Evolutionary conservation across 192 early-diverging fungal genomes (phyloP), one percentile per base, ranked within the genome.

Genomic region (Thamnidium elegans): DNA sequence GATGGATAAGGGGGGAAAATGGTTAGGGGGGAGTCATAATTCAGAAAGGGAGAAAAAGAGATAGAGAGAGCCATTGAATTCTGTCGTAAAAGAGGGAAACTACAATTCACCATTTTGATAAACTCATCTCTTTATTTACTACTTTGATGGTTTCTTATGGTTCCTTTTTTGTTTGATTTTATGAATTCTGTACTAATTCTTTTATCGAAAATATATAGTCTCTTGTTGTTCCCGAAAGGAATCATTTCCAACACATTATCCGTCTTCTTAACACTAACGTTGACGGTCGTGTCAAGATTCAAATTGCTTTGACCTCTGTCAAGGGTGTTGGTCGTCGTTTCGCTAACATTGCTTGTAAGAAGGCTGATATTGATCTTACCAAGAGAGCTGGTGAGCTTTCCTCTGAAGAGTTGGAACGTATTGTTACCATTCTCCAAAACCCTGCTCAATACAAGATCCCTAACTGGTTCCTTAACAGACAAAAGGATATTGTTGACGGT

Each of bases 241-340:
- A 85, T 79, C 87, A 90, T 78, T 98, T 98, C 89, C 93, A 93
- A 84, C 90, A 92, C 87, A 98, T 98, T 85, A 79, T 95, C 70
- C 96, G 96, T 96, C 88, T 98, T 58, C 90, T 96, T 72, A 98
- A 98, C 91, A 98, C 96, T 76, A 98, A 98, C 89, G 90, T 98
- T 79, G 89, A 96, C 79, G 96, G 96, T 63, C 89, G 90, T 80
- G 84, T 81, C 72, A 98, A 96, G 83, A 85, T 95, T 76, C 90
- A 92, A 88, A 96, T 91, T 84, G 95, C 96, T 70, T 79, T 98
- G 84, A 96, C 94, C 60, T 82, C 87, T 80, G 96, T 98, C 86
- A 93, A 95, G 89, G 96, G 96, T 90, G 91, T 95, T 63, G 96
- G 96, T 90, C 91, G 94, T 71, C 91, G 96, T 75, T 99, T 96